Evolutionary conservation across 2,329 filamentous ascomycete species (phyloP).

Genomic region (Basipetospora chlamydospora): DNA sequence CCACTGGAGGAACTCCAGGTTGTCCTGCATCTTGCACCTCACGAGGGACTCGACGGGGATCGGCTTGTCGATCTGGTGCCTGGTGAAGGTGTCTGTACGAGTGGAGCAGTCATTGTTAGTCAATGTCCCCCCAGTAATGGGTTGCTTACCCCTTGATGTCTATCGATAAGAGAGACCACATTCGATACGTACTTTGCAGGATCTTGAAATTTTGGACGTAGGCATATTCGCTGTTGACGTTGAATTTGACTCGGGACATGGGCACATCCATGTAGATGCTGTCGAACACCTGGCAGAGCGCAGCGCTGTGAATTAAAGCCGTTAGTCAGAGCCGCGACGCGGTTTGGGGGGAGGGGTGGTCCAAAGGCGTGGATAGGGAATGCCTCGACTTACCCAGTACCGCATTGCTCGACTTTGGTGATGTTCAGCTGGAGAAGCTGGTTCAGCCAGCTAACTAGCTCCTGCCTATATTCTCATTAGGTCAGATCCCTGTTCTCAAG

Average conservation of each 20-base stretch:
- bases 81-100: conserved; percentile 58
- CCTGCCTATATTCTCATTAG: conserved; percentile 55
- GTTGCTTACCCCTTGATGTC: too few species aligned
- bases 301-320: conserved; percentile 49
- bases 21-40: conserved; percentile 99
- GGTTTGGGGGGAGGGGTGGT: background rate
- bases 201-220: conserved; percentile 99
- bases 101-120: background rate
- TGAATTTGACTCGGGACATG: conserved; percentile 96
- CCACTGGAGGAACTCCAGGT: conserved; percentile 97
- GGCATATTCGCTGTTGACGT: conserved; percentile 90
- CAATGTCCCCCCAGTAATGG: too few species aligned
- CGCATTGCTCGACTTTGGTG: conserved; percentile 97
- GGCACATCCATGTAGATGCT: conserved; percentile 93
- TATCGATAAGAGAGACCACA: too few species aligned
- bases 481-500: too few species aligned
- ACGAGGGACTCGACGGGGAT: conserved; percentile 78
- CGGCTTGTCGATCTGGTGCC: conserved; percentile 77
- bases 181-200: conserved; percentile 66
- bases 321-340: conserved; percentile 1
- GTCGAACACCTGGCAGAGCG: conserved; percentile 94
- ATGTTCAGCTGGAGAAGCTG: conserved; percentile 95
- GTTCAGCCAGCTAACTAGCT: conserved; percentile 93
- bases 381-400: conserved; percentile 64
- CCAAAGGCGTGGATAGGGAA: background rate